Evolutionary conservation across 345 rosid genomes (phyloP), one percentile per base, ranked within the genome.

Genomic region (Dipteronia dyeriana): DNA sequence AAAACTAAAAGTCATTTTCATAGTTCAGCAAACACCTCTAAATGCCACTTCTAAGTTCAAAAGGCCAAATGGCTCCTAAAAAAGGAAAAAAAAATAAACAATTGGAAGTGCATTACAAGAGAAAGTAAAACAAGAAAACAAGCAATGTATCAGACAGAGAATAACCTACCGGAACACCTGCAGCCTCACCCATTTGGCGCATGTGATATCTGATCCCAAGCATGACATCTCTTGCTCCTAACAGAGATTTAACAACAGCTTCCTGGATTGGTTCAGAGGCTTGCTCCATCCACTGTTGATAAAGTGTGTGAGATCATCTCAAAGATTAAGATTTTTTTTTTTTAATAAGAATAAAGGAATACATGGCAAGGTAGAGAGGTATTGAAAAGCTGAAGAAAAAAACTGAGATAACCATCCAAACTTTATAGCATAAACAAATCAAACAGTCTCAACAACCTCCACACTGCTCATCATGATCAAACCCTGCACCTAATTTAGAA

Each of bases 121-220:
- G 19, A 41, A 9, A 17, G 16, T 17, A n/a, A 22, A n/a, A 68
- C 3, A 23, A 64, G 25, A 34, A 66, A 66, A 26, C 71, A 51
- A 66, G 17, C 71, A 29, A 31, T 13, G 25, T 31, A 10, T 66
- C 23, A 51, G 56, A 66, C 67, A 25, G 54, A 62, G 20, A 54
- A 74, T 49, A 75, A 77, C 89, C 20, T 84, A 93, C 99, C 60
- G 98, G 97, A 69, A 95, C 87, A 74, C 88, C 89, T 53, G 97
- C 98, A 79, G 92, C 91, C 85, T 92, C 88, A 20, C 99, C 99
- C 94, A 95, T 91, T 72, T 73, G 89, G 71, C 88, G 90, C 97
- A 93, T 90, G 77, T 83, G 87, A 79, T 73, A 70, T 87, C 98
- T 90, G 85, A 96, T 90, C 74, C 78, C 79, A 70, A 90, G 84